phyloP scores from a whole-genome alignment of 164 flowering plant genomes.

The Malania oleifera region DNA sequence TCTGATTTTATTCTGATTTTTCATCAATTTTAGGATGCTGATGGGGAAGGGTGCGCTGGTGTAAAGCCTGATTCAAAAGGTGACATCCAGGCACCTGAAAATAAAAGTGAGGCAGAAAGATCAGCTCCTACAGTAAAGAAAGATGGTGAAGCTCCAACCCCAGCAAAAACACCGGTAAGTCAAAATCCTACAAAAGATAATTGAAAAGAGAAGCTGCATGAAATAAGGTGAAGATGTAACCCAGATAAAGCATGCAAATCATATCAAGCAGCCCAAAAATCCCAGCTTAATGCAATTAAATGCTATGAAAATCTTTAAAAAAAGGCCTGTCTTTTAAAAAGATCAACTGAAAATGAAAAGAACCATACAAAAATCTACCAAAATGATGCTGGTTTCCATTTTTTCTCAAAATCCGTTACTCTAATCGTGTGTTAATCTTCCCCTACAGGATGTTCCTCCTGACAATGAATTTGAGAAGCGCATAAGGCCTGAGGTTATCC shows the following conservation, averaged over 20 bases:
- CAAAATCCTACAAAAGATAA: too few relatives aligned
- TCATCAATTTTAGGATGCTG: conserved; percentile 25
- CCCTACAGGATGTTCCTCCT: conserved; percentile 36
- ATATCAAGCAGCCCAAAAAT: too few relatives aligned
- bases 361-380: too few relatives aligned
- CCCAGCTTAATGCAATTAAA: neutral
- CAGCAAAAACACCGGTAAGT: conserved; percentile 33
- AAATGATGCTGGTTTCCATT: neutral
- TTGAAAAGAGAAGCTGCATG: too few relatives aligned
- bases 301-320: neutral
- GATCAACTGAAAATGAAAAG: too few relatives aligned
- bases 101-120: conserved; percentile 28
- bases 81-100: conserved; percentile 26
- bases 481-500: conserved; percentile 52
- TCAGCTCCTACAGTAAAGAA: conserved; percentile 26
- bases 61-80: conserved; percentile 38
- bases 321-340: neutral
- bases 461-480: conserved; percentile 60
- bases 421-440: neutral
- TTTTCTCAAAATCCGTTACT: neutral
- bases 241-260: too few relatives aligned
- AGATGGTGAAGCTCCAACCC: conserved; percentile 31
- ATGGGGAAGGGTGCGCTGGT: conserved; percentile 28
- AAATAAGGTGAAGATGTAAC: too few relatives aligned
- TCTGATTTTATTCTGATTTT: neutral